Evolutionary conservation across 176 grass and related monocot species (phyloP), one percentile per base, ranked within the genome.

Genomic region (Tillandsia leiboldiana): DNA sequence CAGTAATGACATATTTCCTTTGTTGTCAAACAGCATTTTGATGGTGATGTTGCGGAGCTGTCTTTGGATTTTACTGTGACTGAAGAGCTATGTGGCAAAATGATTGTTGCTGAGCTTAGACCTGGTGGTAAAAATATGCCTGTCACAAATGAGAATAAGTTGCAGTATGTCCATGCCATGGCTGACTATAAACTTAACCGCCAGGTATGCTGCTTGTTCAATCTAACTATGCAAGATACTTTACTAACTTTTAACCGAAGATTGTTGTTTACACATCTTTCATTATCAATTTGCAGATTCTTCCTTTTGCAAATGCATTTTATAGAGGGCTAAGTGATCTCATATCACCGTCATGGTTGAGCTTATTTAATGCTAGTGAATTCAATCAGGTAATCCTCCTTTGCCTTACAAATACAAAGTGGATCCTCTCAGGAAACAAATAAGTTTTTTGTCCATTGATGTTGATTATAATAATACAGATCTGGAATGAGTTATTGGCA

Each of bases 351-450:
- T 92, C 86, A 70, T 97, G 89, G 93, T 79, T 97, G 68, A 87
- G 77, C 65, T 87, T 97, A 79, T 97, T 97, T 74, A 97, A 97
- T 83, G 93, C 93, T 78, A 97, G 92, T 87, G 93, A 97, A 87
- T 97, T 97, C 75, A 97, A 92, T 78, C 93, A 97, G 93, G 93
- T 97, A 85, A 77, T 52, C 68, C 12, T 3, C 24, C 24, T 10
- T 22, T 42, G 33, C 33, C 33, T 42, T 42, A 42, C 33, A 42
- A 42, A 42, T 42, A 42, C 33, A 42, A 42, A 42, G 33, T 6
- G 6, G 33, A 42, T 42, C 33, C 33, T 42, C 33, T 42, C 33
- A 42, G 33, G 33, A 42, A 42, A 42, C 33, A 7, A 42, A 42
- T 42, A 0, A 42, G 33, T 42, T 42, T 42, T 42, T 4, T 42